phyloP scores from a whole-genome alignment of 441 rosid genomes.

The Gossypium aridum region DNA sequence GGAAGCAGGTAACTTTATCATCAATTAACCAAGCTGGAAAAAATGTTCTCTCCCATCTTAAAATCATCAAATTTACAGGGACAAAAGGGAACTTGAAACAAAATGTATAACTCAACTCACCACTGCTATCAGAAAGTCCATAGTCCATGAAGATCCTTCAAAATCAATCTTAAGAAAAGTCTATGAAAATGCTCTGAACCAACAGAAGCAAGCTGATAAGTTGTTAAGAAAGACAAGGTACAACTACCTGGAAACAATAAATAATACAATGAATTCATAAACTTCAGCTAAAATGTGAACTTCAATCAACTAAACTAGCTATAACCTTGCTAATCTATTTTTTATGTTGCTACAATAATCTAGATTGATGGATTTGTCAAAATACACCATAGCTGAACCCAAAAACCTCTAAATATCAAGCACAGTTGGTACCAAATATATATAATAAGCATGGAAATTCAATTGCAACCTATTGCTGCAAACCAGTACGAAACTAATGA shows the following conservation, averaged over 20 bases:
- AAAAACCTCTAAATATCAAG: neutral
- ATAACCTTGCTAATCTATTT: neutral
- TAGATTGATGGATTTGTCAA: neutral
- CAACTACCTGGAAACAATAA: constrained; percentile 15
- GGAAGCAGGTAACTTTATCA: neutral
- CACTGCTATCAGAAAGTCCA: constrained; percentile 75
- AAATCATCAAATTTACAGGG: neutral
- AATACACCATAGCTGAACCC: neutral
- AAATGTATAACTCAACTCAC: constrained; percentile 37
- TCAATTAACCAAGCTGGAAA: neutral
- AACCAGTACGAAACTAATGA: neutral
- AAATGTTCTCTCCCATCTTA: neutral
- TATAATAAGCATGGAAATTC: constrained; percentile 2
- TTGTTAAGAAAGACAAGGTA: constrained; percentile 21
- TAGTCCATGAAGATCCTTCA: constrained; percentile 51
- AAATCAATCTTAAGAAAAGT: constrained; percentile 21
- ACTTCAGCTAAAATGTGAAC: constrained; percentile 3
- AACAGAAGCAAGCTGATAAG: constrained; percentile 8
- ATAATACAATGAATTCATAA: neutral
- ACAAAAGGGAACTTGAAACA: neutral
- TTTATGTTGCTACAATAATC: neutral
- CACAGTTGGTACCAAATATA: too few species aligned
- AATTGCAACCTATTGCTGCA: neutral
- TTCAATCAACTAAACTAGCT: constrained; percentile 4
- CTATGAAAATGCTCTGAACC: constrained; percentile 9